These are phyloP conservation scores for Orychophragmus violaceus DNA, from an alignment of 345 rosid species.

Conservation along the genomic window DNA sequence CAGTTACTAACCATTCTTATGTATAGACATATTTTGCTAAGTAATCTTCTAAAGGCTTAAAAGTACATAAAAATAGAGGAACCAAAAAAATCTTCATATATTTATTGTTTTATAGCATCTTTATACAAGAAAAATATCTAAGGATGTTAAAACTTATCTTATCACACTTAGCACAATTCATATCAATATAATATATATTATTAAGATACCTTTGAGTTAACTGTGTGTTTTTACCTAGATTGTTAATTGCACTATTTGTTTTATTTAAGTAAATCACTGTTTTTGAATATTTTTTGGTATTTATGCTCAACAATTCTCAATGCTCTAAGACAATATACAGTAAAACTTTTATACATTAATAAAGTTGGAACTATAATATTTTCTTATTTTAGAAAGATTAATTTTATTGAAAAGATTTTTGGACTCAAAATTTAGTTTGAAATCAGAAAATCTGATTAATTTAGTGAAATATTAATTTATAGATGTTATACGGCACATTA, in stretches of 20 bases:
- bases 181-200: background rate
- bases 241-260: background rate
- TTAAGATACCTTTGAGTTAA: too few relatives aligned
- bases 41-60: background rate
- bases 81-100: background rate
- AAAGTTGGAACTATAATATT: too few relatives aligned
- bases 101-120: background rate
- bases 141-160: background rate
- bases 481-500: too few relatives aligned
- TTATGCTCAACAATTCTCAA: background rate
- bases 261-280: background rate
- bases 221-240: too few relatives aligned
- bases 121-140: background rate
- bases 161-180: background rate
- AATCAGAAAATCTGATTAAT: too few relatives aligned
- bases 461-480: too few relatives aligned
- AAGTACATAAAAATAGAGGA: background rate
- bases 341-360: too few relatives aligned
- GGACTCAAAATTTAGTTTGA: too few relatives aligned
- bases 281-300: too few relatives aligned
- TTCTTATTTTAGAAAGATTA: too few relatives aligned
- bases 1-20: conserved; percentile 24
- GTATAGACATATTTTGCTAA: background rate
- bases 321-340: background rate
- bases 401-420: too few relatives aligned